Evolutionary conservation across 768 basidiomycete genomes (phyloP), one percentile per base, ranked within the genome.

Genomic region (Boletus rufocinnamomeus): DNA sequence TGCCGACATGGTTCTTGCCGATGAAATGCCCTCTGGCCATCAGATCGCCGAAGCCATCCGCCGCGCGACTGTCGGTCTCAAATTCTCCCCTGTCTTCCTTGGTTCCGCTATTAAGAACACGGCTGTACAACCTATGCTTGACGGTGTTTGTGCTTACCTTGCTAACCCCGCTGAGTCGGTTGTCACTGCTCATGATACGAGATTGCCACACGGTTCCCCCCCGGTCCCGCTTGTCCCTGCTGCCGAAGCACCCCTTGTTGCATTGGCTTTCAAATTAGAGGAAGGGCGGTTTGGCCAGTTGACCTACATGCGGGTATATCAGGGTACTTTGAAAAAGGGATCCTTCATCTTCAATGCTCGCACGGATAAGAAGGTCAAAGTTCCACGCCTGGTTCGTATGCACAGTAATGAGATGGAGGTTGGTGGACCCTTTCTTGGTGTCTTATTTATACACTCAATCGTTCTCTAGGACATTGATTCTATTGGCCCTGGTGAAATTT

Each of bases 391-490:
- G 63, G 97, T 98, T 57, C 84, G 94, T 58, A 96, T 99, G 97
- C 97, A 99, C 74, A 91, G 89, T 73, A 92, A 98, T 63, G 96
- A 99, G 74, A 98, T 98, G 97, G 97, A 99, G 85, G 92, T 91
- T 51, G 38, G 82, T 69, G 3, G 28, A 30, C 2, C 37, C 6
- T 57, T 49, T 34, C 17, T 19, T 1, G 21, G 4, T 30, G 10
- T 51, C 35, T 40, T 48, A 37, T 44, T 16, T 41, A 30, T 28
- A 35, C 4, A 13, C 27, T 54, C 17, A 61, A 28, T 47, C 5
- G n/a, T 30, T 49, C 34, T 52, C 10, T 61, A 93, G 92, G 96
- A 99, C 66, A 88, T 99, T 56, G 89, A 94, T 48, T 83, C 85
- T 10, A 90, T 99, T 65, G 94, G 94, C 0, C 95, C 96, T 30